phyloP scores from a whole-genome alignment of 1,284 basidiomycete species.

The Rhodotorula glutinis region DNA sequence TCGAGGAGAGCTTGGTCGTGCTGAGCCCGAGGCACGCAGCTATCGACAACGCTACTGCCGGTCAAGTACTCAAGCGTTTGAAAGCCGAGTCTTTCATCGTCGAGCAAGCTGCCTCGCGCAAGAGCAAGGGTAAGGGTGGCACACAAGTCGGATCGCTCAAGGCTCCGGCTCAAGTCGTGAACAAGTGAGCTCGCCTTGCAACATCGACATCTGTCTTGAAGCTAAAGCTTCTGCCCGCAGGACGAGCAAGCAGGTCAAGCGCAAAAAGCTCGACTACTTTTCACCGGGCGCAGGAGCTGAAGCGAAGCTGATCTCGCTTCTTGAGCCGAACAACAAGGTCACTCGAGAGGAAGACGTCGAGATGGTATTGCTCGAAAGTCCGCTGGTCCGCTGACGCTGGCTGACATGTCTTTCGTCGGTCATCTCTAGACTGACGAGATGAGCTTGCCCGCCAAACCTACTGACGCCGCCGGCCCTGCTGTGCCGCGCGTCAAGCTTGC shows the following conservation, averaged over 20 bases:
- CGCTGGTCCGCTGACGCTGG: too few species aligned
- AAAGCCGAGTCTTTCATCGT: constrained; percentile 21
- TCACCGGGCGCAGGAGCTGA: constrained; percentile 23
- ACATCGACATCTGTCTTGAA: rapidly evolving
- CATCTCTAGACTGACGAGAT: too few species aligned
- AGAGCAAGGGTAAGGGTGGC: constrained; percentile 2
- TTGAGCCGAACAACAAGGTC: constrained; percentile 1
- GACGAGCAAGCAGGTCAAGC: constrained; percentile 9
- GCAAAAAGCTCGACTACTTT: constrained; percentile 29
- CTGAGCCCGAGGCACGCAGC: neutral
- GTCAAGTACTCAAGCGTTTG: constrained; percentile 30
- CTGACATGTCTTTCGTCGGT: too few species aligned
- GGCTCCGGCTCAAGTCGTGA: constrained; percentile 2
- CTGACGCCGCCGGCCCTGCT: too few species aligned
- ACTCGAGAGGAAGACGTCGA: neutral
- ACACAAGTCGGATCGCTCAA: constrained; percentile 5
- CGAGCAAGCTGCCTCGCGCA: constrained; percentile 4
- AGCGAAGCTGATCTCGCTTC: neutral
- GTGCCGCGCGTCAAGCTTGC: too few species aligned
- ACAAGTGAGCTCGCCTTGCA: constrained; percentile 13
- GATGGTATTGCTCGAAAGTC: neutral
- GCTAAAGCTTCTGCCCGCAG: neutral
- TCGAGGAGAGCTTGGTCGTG: neutral
- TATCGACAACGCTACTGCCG: constrained; percentile 20
- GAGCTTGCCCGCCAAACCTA: too few species aligned